Evolutionary conservation across 2,329 filamentous ascomycete genomes (phyloP), one percentile per base, ranked within the genome.

Genomic region (Fulvia fulva): DNA sequence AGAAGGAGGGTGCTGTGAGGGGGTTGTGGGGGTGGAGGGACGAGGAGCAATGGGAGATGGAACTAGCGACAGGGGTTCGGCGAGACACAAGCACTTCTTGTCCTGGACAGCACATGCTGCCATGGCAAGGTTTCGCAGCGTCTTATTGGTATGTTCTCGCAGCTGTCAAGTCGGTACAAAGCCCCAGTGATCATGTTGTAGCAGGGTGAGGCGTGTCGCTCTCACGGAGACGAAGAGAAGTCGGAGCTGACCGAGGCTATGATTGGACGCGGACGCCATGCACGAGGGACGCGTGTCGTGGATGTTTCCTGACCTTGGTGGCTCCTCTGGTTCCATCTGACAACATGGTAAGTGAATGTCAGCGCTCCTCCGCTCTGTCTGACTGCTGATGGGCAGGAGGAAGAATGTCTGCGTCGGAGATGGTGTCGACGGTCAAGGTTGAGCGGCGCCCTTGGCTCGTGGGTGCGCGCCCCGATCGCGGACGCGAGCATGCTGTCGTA

Each of bases 1-100:
- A 63, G 45, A 59, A 59, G 5, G 59, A 37, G 0, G 61, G 57
- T 9, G 61, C 58, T 56, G 55, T 55, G 57, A n/a, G 53, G 43
- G 21, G 58, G 56, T 3, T 61, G 59, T 16, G n/a, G n/a, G n/a
- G n/a, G n/a, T n/a, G n/a, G n/a, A n/a, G n/a, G n/a, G n/a, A n/a
- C n/a, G n/a, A n/a, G n/a, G n/a, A n/a, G n/a, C n/a, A n/a, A n/a
- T n/a, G n/a, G n/a, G n/a, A n/a, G n/a, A n/a, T n/a, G n/a, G n/a
- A n/a, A n/a, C n/a, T n/a, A n/a, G n/a, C n/a, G n/a, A n/a, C n/a
- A n/a, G n/a, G n/a, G n/a, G n/a, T n/a, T n/a, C n/a, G n/a, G n/a
- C n/a, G n/a, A n/a, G n/a, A n/a, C n/a, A n/a, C n/a, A n/a, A n/a
- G n/a, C n/a, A n/a, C n/a, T n/a, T n/a, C n/a, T n/a, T n/a, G n/a